phyloP scores from a whole-genome alignment of 73 alveolate genomes.

The Paramecium sonneborni region DNA sequence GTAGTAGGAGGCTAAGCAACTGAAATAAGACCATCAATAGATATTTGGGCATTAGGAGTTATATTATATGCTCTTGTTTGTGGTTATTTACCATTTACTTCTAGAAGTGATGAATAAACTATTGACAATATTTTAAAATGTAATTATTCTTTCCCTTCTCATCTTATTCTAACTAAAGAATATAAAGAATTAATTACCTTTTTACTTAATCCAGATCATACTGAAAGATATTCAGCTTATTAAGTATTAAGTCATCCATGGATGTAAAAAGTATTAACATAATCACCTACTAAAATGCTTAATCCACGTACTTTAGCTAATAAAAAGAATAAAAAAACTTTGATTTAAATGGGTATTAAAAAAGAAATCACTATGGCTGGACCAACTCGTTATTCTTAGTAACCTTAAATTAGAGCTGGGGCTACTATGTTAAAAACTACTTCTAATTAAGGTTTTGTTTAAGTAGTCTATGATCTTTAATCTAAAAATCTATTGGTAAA shows the following conservation, averaged over 20 bases:
- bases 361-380: not conserved
- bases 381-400: not conserved
- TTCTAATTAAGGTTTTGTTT: not conserved
- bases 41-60: conserved; percentile 67
- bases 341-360: not conserved
- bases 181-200: conserved; percentile 25
- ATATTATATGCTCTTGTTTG: conserved; percentile 54
- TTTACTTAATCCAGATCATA: conserved; percentile 28
- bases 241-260: conserved; percentile 58
- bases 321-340: not conserved
- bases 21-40: conserved; percentile 33
- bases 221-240: not conserved
- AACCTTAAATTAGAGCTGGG: not conserved
- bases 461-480: not conserved
- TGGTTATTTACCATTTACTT: conserved; percentile 56
- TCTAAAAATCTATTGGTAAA: not conserved
- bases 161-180: conserved; percentile 14
- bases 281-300: not conserved
- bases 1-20: conserved; percentile 28
- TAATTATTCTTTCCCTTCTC: conserved; percentile 31
- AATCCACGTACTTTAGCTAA: not conserved
- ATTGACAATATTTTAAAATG: conserved; percentile 45
- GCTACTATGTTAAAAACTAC: not conserved
- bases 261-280: not conserved
- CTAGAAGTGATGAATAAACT: conserved; percentile 27